Conservation (phyloP, 2,329 filamentous ascomycete species). For the Cryphonectria radicalis region DNA sequence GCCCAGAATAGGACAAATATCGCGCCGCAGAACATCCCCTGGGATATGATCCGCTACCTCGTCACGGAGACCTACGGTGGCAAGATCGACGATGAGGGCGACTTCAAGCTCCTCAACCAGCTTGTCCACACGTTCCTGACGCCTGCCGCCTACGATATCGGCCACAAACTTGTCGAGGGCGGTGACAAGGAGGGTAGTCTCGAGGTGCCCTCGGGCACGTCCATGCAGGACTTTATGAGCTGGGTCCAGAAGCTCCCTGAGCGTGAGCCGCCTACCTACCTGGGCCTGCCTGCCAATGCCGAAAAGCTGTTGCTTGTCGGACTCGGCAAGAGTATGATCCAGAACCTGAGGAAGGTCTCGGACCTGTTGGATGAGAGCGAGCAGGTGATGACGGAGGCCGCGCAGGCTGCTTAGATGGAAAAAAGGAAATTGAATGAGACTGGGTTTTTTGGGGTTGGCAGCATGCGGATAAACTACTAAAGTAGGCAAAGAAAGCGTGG, state of each 20-base stretch:
- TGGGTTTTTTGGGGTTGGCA: neutral
- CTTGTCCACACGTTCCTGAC: conserved; percentile 82
- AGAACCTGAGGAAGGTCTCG: conserved; percentile 81
- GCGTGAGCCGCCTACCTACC: conserved; percentile 92
- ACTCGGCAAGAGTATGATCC: conserved; percentile 82
- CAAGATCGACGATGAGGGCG: conserved; percentile 90
- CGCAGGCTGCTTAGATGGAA: conserved; percentile 24
- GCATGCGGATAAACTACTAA: neutral
- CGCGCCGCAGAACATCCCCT: conserved; percentile 90
- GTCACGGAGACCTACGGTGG: conserved; percentile 95
- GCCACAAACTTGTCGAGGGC: conserved; percentile 83
- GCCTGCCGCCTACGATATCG: conserved; percentile 86
- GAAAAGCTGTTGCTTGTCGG: conserved; percentile 94
- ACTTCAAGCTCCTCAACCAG: conserved; percentile 73
- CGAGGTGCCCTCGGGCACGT: conserved; percentile 78
- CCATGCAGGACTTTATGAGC: conserved; percentile 80
- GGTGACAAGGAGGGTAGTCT: conserved; percentile 63
- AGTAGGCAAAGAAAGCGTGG: neutral
- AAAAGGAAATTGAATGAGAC: neutral
- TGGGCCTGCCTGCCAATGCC: conserved; percentile 91
- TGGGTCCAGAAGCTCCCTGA: conserved; percentile 95
- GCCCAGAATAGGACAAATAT: conserved; percentile 89
- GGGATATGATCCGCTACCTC: conserved; percentile 91
- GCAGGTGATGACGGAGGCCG: conserved; percentile 75
- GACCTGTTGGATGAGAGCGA: conserved; percentile 93